phyloP scores from a whole-genome alignment of 1,284 basidiomycete species.

The Leucoagaricus sp. region DNA sequence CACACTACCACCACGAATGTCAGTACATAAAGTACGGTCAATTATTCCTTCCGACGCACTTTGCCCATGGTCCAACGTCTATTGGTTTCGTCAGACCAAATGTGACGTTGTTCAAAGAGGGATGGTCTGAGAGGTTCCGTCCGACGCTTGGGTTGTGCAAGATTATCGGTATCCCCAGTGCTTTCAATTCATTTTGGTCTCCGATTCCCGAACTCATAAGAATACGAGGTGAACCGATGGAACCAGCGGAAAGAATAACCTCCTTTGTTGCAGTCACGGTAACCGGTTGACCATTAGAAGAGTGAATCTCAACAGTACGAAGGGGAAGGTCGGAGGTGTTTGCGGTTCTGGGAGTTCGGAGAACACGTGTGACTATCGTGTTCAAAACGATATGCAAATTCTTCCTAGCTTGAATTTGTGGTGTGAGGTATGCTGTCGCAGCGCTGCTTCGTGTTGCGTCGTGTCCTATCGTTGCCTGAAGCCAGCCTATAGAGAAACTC shows the following conservation, averaged over 20 bases:
- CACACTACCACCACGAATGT: constrained; percentile 13
- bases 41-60: background rate
- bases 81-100: constrained; percentile 23
- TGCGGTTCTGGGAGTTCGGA: background rate
- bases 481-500: constrained; percentile 5
- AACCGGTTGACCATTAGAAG: background rate
- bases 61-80: constrained; percentile 10
- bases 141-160: constrained; percentile 28
- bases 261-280: constrained; percentile 24
- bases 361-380: constrained; percentile 9
- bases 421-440: constrained; percentile 9
- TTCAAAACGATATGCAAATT: constrained; percentile 11
- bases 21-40: background rate
- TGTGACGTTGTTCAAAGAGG: constrained; percentile 18
- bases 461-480: constrained; percentile 14
- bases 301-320: constrained; percentile 9
- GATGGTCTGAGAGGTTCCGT: constrained; percentile 30
- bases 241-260: constrained; percentile 27
- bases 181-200: constrained; percentile 17
- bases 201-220: constrained; percentile 31
- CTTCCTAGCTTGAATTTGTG: background rate
- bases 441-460: constrained; percentile 12
- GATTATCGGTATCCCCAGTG: constrained; percentile 19
- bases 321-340: background rate
- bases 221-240: constrained; percentile 28